Conservation (phyloP, 306 rosid genomes). For the Benincasa hispida region DNA sequence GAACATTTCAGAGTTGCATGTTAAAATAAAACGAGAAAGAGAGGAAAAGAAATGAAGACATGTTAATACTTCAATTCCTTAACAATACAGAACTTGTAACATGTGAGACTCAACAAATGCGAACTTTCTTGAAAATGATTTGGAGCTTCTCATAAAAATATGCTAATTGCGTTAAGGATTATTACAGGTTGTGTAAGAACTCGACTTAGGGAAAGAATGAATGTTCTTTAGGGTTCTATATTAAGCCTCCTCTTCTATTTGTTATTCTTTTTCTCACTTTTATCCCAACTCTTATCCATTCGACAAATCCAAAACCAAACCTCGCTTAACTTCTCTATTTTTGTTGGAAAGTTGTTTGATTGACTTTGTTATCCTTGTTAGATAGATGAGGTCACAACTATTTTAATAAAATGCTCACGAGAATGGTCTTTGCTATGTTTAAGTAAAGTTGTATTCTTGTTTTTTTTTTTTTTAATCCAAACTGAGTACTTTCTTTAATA, state of each 20-base stretch:
- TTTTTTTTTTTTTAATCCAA: background rate
- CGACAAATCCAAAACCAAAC: background rate
- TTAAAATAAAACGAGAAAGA: background rate
- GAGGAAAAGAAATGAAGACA: background rate
- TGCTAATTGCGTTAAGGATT: background rate
- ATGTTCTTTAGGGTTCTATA: background rate
- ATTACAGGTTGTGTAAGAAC: background rate
- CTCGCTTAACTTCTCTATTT: background rate
- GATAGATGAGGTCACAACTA: too few species aligned
- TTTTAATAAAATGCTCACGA: background rate
- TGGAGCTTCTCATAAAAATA: background rate
- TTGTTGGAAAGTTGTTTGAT: background rate
- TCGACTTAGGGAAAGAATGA: background rate
- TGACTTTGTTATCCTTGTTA: background rate
- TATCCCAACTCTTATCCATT: background rate
- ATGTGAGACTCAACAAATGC: background rate
- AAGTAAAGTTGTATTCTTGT: background rate
- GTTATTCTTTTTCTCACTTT: background rate
- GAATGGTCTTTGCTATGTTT: background rate
- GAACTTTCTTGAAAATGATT: background rate
- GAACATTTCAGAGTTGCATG: background rate
- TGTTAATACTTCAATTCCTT: background rate
- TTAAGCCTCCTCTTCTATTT: background rate
- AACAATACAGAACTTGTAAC: background rate
- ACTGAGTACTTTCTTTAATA: background rate